Conservation (phyloP, 2,329 filamentous ascomycete species). For the Cordyceps tenuipes region DNA sequence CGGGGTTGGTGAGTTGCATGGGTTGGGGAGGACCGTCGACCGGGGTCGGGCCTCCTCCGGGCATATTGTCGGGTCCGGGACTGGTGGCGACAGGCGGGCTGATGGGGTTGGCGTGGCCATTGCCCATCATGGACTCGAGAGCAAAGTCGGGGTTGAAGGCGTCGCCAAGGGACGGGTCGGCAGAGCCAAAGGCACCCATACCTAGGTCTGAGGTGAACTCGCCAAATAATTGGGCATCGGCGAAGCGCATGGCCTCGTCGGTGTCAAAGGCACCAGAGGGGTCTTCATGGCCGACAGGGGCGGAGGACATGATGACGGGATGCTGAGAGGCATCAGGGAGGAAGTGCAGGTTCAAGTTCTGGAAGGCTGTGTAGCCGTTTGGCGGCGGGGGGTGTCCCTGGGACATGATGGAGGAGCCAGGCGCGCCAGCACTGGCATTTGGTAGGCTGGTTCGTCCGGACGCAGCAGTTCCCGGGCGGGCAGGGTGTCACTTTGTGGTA, state of each 20-base stretch:
- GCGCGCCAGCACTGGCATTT: conserved; percentile 6
- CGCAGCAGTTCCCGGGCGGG: neutral
- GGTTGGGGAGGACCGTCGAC: conserved; percentile 28
- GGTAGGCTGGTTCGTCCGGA: neutral
- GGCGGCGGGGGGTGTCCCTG: conserved; percentile 6
- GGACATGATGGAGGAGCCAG: conserved; percentile 7
- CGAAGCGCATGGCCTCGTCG: conserved; percentile 4
- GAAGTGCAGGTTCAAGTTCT: conserved; percentile 1
- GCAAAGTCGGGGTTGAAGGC: conserved; percentile 10
- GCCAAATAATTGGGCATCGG: conserved; percentile 5
- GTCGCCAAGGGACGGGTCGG: neutral
- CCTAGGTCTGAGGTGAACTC: conserved; percentile 4
- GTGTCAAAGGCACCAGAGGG: neutral
- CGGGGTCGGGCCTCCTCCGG: conserved; percentile 35
- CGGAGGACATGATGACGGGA: neutral
- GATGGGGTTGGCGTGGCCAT: conserved; percentile 20
- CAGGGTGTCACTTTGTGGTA: neutral
- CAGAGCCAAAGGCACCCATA: conserved; percentile 2
- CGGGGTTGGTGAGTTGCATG: conserved; percentile 16
- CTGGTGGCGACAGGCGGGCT: conserved; percentile 23
- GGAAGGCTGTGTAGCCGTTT: conserved; percentile 1
- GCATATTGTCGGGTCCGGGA: conserved; percentile 28
- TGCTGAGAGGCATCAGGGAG: conserved; percentile 7
- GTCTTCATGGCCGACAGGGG: neutral
- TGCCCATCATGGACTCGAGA: conserved; percentile 12